These are phyloP conservation scores for Picochlorum sp. DNA, from an alignment of 139 green algal genomes.

Conservation along the genomic window DNA sequence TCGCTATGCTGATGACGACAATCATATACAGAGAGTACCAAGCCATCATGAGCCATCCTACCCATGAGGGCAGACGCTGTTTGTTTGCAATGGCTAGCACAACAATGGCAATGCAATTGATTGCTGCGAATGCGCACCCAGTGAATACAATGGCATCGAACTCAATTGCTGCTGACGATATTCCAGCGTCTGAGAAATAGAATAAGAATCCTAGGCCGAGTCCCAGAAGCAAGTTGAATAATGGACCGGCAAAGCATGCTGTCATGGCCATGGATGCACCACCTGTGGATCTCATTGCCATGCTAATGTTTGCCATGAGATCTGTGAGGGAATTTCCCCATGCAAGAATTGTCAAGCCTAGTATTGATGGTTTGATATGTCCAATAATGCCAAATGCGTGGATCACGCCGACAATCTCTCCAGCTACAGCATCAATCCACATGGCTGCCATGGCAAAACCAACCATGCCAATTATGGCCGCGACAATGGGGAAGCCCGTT, in stretches of 20 bases:
- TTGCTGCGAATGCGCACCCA: slow-evolving; percentile 46
- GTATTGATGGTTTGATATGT: slow-evolving; percentile 43
- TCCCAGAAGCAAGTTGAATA: slow-evolving; percentile 87
- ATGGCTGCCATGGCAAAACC: slow-evolving; percentile 70
- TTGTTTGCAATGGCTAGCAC: slow-evolving; percentile 36
- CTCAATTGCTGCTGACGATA: slow-evolving; percentile 18
- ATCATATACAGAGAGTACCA: slow-evolving; percentile 61
- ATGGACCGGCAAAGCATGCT: slow-evolving; percentile 80
- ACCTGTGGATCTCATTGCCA: slow-evolving; percentile 47
- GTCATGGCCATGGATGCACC: slow-evolving; percentile 73
- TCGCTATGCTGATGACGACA: neutral
- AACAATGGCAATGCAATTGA: slow-evolving; percentile 47
- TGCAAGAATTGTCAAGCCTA: slow-evolving; percentile 80
- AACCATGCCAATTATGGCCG: slow-evolving; percentile 43
- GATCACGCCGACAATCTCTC: slow-evolving; percentile 65
- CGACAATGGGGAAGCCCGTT: slow-evolving; percentile 27
- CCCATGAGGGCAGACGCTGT: slow-evolving; percentile 41
- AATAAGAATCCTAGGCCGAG: slow-evolving; percentile 26
- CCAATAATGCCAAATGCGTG: slow-evolving; percentile 51
- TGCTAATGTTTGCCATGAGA: slow-evolving; percentile 67
- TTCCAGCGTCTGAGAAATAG: slow-evolving; percentile 6
- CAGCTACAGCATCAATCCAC: slow-evolving; percentile 65
- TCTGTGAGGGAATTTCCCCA: slow-evolving; percentile 87
- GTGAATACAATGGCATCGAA: slow-evolving; percentile 49
- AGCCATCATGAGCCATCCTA: slow-evolving; percentile 57